Base-by-base conservation (phyloP, 441 rosid species). In the Gossypium aridum region DNA sequence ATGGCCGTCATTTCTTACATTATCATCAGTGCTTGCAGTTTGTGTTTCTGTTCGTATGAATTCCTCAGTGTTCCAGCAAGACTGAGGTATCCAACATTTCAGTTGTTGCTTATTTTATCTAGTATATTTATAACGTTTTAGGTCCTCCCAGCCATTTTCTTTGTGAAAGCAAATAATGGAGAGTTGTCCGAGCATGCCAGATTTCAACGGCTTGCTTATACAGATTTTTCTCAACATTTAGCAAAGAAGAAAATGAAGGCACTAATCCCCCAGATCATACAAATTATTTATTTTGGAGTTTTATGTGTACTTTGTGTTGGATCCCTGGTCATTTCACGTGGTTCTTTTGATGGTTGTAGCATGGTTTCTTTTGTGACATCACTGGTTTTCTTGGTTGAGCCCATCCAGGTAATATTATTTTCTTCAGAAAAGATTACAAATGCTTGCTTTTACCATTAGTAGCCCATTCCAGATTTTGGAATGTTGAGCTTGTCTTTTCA, bases 241-340 rank as follows among this genome's bases (percentile, higher is more conserved):
- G 84, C 80, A 75, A 94, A 95, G 90, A 95, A 80, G 89, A 90
- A 91, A 82, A 90, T 95, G 98, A 95, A 92, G 86, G 94, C 90
- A 7, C 86, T 92, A 65, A 87, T 90, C 75, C 99, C 99, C 62
- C 98, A 92, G 83, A 86, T 89, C 59, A 77, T 88, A 70, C 98
- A 90, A 80, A 79, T 88, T 64, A 83, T 87, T 34, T 92, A 91
- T 82, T 87, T 91, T 71, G 98, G 97, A 80, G 86, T 88, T 20
- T 71, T 91, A 75, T 88, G 82, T 53, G 79, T 87, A 49, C 84
- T 95, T 73, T 91, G 87, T 72, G 82, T 78, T 26, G 96, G 96
- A 74, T 92, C 97, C 16, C 74, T 92, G 83, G 83, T 86, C 66
- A 76, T 90, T 80, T 83, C 92, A 53, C 77, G 87, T 56, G 90